Base-by-base conservation (phyloP, 257 asterid genomes). In the Plantago major region DNA sequence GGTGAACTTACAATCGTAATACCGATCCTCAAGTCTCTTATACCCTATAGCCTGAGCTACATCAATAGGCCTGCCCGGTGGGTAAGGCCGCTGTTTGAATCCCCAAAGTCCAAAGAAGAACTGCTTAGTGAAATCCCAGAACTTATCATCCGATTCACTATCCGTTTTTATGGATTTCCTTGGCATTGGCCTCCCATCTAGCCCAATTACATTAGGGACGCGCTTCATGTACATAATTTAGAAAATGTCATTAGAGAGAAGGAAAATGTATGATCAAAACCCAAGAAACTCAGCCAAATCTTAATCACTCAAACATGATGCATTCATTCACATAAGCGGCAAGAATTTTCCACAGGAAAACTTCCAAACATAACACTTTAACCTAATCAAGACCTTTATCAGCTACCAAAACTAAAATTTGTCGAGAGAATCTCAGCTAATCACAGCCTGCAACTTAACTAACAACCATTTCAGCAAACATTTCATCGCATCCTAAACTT, bases 61-160 rank as follows among this genome's bases (percentile, higher is more conserved):
- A 70, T 93, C 99, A 49, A 89, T 87, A 17, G 99, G 96, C 72
- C 82, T 83, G 59, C 94, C 97, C 0, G 96, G 84, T 3, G 99
- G 99, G 73, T 93, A 93, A 1, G 99, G 97, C 66, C 99, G 80
- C 58, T 93, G 99, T 38, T 81, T 70, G 80, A 93, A 93, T 26
- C 99, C 95, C 99, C 99, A 93, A 58, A 93, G 97, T 66, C 99
- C 99, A 43, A 93, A 87, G 76, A 83, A 89, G 92, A 93, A 93
- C 79, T 93, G 99, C 73, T 69, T 80, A 15, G 96, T 82, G 45
- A 93, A 93, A 82, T 93, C 97, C 99, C 97, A 93, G 62, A 93
- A 93, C 71, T 93, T 93, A 74, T 93, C 90, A 68, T 93, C 91
- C 0, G 96, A 79, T 48, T 93, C 95, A 48, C 16, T 1, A 42